A percentile compares a stretch with the other conserved stretches of the same genome.
phyloP scores from a whole-genome alignment of 352 stramenopile genomes.

The Globisporangium recalcitrans region DNA sequence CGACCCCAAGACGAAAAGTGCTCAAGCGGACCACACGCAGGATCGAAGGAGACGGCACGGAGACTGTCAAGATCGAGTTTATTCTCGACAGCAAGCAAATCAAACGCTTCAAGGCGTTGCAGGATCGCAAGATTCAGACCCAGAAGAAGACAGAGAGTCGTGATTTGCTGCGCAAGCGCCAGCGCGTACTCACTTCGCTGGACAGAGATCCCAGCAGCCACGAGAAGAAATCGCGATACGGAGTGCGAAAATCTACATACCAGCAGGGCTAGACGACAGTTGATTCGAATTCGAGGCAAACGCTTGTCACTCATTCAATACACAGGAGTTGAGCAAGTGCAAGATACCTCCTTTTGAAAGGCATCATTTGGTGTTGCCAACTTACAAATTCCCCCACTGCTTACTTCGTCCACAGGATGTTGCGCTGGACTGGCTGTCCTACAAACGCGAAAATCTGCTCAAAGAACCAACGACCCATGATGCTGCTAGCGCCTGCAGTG shows the following conservation, averaged over 20 bases:
- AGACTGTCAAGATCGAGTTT: conserved; percentile 74
- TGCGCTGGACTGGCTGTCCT: not conserved
- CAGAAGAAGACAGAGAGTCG: conserved; percentile 66
- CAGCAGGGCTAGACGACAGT: too few relatives aligned
- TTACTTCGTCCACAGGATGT: not conserved
- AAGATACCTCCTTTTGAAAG: too few relatives aligned
- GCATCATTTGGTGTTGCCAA: not conserved
- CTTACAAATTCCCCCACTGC: too few relatives aligned
- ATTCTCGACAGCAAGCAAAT: conserved; percentile 70
- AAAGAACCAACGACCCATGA: not conserved
- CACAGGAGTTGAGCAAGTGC: too few relatives aligned
- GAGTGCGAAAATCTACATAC: too few relatives aligned
- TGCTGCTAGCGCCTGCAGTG: not conserved
- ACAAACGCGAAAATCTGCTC: not conserved
- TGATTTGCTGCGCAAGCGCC: too few relatives aligned
- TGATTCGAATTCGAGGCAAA: too few relatives aligned
- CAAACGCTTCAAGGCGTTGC: conserved; percentile 59
- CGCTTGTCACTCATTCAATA: too few relatives aligned
- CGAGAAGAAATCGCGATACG: too few relatives aligned
- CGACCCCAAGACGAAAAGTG: conserved; percentile 44
- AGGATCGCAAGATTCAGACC: conserved; percentile 57
- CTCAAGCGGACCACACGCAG: conserved; percentile 68
- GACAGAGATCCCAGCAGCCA: too few relatives aligned
- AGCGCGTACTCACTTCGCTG: too few relatives aligned
- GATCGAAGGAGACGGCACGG: conserved; percentile 74